Percentiles rank a stretch among this genome's conserved stretches.
Evolutionary conservation across 2,329 filamentous ascomycete species (phyloP).

Genomic region (Amphichorda felina): DNA sequence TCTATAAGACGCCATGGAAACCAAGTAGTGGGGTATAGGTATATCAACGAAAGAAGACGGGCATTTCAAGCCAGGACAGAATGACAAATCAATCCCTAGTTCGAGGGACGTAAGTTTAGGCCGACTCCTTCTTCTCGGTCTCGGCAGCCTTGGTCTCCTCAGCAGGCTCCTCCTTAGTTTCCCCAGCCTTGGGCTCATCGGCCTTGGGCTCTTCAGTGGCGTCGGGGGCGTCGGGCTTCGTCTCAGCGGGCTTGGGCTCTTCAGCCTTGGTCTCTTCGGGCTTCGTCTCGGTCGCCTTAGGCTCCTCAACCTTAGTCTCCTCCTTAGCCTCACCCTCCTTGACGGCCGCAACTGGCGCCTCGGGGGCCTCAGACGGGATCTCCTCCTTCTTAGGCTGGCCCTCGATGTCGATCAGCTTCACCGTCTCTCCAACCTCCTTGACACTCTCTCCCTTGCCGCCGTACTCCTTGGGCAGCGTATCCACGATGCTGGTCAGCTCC

Average conservation of each 20-base stretch:
- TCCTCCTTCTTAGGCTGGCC: constrained; percentile 1
- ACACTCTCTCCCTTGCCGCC: constrained; percentile 55
- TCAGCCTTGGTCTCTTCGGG: constrained; percentile 5
- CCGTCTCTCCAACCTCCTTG: constrained; percentile 19
- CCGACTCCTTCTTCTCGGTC: not conserved
- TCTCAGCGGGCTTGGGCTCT: constrained; percentile 3
- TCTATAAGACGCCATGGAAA: too few relatives aligned
- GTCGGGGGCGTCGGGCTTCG: constrained; percentile 3
- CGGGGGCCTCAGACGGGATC: not conserved
- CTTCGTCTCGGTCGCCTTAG: constrained; percentile 4
- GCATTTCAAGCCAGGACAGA: not conserved
- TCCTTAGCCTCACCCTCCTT: constrained; percentile 5
- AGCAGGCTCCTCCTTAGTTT: constrained; percentile 3
- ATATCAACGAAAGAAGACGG: not conserved
- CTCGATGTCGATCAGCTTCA: constrained; percentile 13
- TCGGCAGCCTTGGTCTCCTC: constrained; percentile 3
- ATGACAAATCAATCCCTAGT: not conserved
- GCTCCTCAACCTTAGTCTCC: constrained; percentile 20
- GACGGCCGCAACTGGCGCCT: constrained; percentile 1
- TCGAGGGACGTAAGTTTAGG: too few relatives aligned
- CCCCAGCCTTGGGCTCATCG: constrained; percentile 21
- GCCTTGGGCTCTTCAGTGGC: not conserved
- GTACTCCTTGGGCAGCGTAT: constrained; percentile 61
- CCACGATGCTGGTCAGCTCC: constrained; percentile 45
- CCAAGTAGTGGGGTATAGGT: not conserved